Percentiles rank a stretch among this genome's conserved stretches.
Conservation (phyloP, 768 basidiomycete genomes). For the Xerocomus spinulosus region DNA sequence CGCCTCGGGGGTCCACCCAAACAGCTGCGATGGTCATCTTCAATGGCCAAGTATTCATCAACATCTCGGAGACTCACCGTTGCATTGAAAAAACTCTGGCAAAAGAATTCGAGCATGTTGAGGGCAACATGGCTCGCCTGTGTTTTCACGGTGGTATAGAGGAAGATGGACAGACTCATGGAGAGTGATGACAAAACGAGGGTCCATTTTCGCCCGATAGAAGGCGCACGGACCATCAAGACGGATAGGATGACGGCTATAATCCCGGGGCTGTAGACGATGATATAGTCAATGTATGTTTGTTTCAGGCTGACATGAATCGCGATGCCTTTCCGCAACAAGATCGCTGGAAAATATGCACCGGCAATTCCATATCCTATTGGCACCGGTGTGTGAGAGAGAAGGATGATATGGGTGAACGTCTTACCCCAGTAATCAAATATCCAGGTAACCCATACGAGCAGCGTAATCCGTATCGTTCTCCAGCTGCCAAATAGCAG, state of each 20-base stretch:
- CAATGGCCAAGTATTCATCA: not conserved
- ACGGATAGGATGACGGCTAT: constrained; percentile 1
- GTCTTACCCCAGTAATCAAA: constrained; percentile 12
- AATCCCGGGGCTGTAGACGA: constrained; percentile 6
- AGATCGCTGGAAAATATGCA: constrained; percentile 8
- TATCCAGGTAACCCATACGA: constrained; percentile 14
- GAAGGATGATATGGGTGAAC: not conserved
- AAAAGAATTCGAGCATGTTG: constrained; percentile 9
- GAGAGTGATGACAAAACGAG: constrained; percentile 12
- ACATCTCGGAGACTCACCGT: not conserved
- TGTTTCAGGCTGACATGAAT: constrained; percentile 3
- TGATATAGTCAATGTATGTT: constrained; percentile 12
- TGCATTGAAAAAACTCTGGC: constrained; percentile 7
- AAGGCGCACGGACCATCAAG: constrained; percentile 12
- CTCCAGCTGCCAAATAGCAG: constrained; percentile 14
- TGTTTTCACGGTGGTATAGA: constrained; percentile 9
- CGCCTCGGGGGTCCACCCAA: constrained; percentile 16
- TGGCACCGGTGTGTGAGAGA: not conserved
- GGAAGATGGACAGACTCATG: constrained; percentile 5
- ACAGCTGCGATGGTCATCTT: constrained; percentile 4
- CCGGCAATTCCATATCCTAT: constrained; percentile 3
- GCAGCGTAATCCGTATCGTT: constrained; percentile 6
- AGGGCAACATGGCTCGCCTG: constrained; percentile 10
- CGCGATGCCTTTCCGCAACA: constrained; percentile 12
- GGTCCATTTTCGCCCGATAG: constrained; percentile 15